phyloP scores from a whole-genome alignment of 164 flowering plant species.

The Warburgia ugandensis region DNA sequence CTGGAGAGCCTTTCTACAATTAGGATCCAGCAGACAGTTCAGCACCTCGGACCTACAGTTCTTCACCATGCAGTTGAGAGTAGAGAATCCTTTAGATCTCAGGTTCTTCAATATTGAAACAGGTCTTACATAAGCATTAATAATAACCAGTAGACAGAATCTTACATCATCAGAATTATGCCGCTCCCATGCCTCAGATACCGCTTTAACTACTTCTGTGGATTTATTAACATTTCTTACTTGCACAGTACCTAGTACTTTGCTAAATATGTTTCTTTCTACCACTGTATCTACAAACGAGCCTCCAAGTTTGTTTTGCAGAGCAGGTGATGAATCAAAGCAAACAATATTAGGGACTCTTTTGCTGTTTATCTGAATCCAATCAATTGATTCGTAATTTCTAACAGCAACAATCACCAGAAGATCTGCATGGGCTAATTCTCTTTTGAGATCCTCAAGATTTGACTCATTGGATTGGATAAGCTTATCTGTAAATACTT shows the following conservation, averaged over 20 bases:
- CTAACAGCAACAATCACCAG: constrained; percentile 64
- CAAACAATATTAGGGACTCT: constrained; percentile 53
- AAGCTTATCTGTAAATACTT: constrained; percentile 47
- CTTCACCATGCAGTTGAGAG: constrained; percentile 76
- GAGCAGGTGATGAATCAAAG: constrained; percentile 59
- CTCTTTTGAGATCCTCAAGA: constrained; percentile 21
- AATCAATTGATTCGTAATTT: constrained; percentile 43
- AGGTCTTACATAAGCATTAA: constrained; percentile 77
- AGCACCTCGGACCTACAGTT: constrained; percentile 79
- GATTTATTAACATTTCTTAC: constrained; percentile 31
- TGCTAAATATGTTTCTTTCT: constrained; percentile 30
- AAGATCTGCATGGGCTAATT: constrained; percentile 39
- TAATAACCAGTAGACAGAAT: constrained; percentile 70
- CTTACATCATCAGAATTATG: constrained; percentile 87
- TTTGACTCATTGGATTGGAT: constrained; percentile 19
- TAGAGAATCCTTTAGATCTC: constrained; percentile 79
- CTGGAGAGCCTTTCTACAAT: constrained; percentile 80
- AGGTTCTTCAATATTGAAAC: constrained; percentile 63
- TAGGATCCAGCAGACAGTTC: constrained; percentile 78
- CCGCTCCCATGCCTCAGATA: constrained; percentile 83
- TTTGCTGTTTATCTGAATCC: constrained; percentile 40
- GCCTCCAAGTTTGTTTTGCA: constrained; percentile 71
- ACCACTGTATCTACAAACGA: constrained; percentile 20
- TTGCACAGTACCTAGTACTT: constrained; percentile 20
- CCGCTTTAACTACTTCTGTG: constrained; percentile 39